Evolutionary conservation across 2,329 filamentous ascomycete genomes (phyloP).

Genomic region (Fusarium sp.): DNA sequence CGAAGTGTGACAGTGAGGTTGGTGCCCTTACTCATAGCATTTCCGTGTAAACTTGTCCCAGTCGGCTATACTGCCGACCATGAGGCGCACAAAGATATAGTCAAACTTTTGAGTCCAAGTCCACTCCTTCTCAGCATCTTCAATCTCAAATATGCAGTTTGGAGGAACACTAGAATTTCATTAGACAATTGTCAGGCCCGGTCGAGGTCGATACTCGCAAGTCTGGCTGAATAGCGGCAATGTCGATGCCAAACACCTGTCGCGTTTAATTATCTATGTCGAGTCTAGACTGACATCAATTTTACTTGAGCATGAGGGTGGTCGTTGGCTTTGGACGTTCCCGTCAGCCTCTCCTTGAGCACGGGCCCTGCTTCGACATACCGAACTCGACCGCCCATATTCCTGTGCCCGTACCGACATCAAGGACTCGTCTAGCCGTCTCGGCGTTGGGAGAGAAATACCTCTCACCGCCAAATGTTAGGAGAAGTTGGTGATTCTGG

Average conservation of each 20-base stretch:
- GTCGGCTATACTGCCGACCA: slow-evolving; percentile 31
- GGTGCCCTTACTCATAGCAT: slow-evolving; percentile 15
- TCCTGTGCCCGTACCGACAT: background rate
- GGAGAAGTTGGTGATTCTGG: background rate
- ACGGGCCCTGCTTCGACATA: background rate
- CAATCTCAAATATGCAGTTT: background rate
- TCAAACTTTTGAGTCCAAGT: slow-evolving; percentile 25
- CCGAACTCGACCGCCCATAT: background rate
- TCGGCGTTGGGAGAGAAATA: background rate
- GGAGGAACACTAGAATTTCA: background rate
- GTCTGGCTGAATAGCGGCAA: background rate
- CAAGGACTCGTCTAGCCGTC: background rate
- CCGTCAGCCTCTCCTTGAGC: background rate
- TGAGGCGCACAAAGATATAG: slow-evolving; percentile 31
- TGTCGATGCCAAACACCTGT: background rate
- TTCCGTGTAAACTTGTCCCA: slow-evolving; percentile 15
- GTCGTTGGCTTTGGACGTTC: background rate
- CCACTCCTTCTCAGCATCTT: slow-evolving; percentile 17
- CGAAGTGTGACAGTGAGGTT: background rate
- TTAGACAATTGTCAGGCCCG: background rate
- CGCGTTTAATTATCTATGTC: background rate
- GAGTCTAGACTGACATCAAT: background rate
- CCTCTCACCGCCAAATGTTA: background rate
- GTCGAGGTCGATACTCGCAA: background rate
- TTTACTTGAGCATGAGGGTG: background rate